These are phyloP conservation scores for Pistacia vera DNA, from an alignment of 345 rosid species.

Conservation along the genomic window DNA sequence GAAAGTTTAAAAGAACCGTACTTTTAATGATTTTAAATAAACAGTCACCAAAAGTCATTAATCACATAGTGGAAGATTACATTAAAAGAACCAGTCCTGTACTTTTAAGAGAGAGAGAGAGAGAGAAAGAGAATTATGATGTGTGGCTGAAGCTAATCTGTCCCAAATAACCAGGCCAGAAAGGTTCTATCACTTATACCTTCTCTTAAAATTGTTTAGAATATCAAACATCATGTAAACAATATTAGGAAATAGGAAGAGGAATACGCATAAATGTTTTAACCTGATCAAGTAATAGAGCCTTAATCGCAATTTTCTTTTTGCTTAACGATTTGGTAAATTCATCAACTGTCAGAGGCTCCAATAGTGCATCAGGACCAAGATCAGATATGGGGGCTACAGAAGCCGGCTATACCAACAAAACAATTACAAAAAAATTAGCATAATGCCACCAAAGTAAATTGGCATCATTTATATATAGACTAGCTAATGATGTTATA, in stretches of 20 bases:
- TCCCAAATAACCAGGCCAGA: neutral
- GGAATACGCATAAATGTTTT: conserved; percentile 9
- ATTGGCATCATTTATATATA: neutral
- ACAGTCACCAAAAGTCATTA: neutral
- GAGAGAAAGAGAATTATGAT: neutral
- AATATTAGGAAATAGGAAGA: neutral
- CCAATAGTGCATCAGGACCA: conserved; percentile 92
- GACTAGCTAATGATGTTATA: neutral
- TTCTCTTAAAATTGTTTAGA: neutral
- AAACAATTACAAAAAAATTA: conserved; percentile 10
- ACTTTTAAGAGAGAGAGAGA: neutral
- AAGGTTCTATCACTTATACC: neutral
- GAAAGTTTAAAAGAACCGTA: too few relatives aligned
- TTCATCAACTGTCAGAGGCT: conserved; percentile 75
- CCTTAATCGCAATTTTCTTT: conserved; percentile 74
- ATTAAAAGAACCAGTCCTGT: neutral
- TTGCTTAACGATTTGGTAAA: conserved; percentile 57
- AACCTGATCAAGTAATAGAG: conserved; percentile 94
- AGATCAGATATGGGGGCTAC: conserved; percentile 92
- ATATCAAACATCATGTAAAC: neutral
- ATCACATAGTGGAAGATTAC: neutral
- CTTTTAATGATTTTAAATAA: too few relatives aligned
- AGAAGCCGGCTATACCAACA: conserved; percentile 63
- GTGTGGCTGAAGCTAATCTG: neutral
- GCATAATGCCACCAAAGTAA: neutral